Base-by-base conservation (phyloP, 1,139 yeast species). In the Suhomyces terraborum region DNA sequence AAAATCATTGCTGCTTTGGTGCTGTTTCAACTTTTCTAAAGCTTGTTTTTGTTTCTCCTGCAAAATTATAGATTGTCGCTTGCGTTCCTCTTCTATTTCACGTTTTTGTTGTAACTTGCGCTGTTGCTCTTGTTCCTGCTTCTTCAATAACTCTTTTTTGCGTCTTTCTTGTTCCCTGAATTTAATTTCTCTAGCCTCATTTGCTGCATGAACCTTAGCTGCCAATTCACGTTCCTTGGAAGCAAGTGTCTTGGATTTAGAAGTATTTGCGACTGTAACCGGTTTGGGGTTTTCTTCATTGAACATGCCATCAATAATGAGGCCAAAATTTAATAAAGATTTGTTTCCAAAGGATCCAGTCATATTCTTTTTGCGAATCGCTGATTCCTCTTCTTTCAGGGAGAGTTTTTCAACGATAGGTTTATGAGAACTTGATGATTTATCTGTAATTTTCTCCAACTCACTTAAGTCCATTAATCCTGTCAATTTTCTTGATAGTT, bases 1-100 rank as follows among this genome's bases (percentile, higher is more conserved):
- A 42, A 62, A 60, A 38, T 62, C 65, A 36, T 58, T 55, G 9
- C 56, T 50, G 18, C 66, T 59, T 28, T 62, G 58, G 45, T 58
- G 69, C 25, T 58, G 59, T 35, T 57, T 53, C 19, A 71, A 54
- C 47, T 61, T 62, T 37, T 57, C 61, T 19, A 61, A 48, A 1
- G 72, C 72, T 32, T 58, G 57, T 33, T 51, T 58, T 51, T 67
- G 73, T 35, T 60, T 59, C 41, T 59, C 61, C 24, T 55, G 55
- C 16, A 67, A 51, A 6, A 61, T 28, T 4, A 41, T 31, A 3
- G 63, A 52, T 41, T 62, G 66, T 12, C 60, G 48, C 31, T 47
- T 52, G 26, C 50, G 49, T 36, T 57, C 59, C 6, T 45, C 49
- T 27, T 41, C 46, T 34, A 41, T 36, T 19, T 40, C 45, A 13